Evolutionary conservation across 1,139 yeast species (phyloP), one percentile per base, ranked within the genome.

Genomic region (Groenewaldozyma auringiensis): DNA sequence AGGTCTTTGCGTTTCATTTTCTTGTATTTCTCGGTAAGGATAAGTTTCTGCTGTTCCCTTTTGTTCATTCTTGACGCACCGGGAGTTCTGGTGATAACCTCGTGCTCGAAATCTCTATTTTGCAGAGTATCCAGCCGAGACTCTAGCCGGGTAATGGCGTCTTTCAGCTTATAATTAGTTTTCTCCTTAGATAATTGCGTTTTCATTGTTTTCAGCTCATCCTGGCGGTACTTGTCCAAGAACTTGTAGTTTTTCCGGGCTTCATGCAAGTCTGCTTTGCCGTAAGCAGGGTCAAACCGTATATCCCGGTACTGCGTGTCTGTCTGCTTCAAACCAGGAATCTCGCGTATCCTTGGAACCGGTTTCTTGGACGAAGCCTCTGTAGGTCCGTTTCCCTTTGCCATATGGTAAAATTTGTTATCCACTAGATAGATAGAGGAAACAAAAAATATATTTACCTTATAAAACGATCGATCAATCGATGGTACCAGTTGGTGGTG

Each of bases 11-110:
- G 70, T 69, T 79, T 85, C 96, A 92, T 84, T 49, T 71, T 68
- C 53, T 86, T 94, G 69, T 83, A 92, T 65, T 85, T 85, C 64
- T 92, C 95, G 67, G 83, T 83, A 61, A 88, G 89, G 44, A 92
- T 72, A 62, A 92, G 74, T 68, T 85, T 87, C 51, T 94, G 72
- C 70, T 85, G 80, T 53, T 89, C 97, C 48, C 68, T 75, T 54
- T 81, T 74, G 71, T 87, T 89, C 63, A 92, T 72, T 65, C 76
- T 85, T 56, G 75, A 78, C 53, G 74, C 68, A 51, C 66, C 63
- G 60, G 78, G 77, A 44, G 73, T 68, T 51, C 69, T 65, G 21
- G 59, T 40, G 37, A 87, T 60, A 16, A 87, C 81, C 57, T 79
- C 70, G 49, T 74, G 70, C 58, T 87, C 94, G 56, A 83, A 69